These are phyloP conservation scores for Mycosphaerelloides madeirae DNA, from an alignment of 2,329 filamentous ascomycete genomes.

Conservation along the genomic window DNA sequence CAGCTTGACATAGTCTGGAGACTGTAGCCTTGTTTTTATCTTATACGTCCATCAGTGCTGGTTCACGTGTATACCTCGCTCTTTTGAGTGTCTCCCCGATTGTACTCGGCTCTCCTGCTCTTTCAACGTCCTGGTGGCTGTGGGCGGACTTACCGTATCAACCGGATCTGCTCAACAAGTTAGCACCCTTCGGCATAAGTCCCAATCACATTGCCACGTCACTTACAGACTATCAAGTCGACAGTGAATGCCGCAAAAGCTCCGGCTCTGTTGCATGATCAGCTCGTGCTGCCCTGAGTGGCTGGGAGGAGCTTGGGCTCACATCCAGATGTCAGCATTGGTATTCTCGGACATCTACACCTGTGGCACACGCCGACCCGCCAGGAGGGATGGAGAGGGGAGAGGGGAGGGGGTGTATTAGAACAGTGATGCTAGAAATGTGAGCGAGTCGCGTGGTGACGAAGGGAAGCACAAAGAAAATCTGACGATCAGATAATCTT, in stretches of 20 bases:
- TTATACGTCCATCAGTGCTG: slow-evolving; percentile 42
- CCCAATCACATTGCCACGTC: no score
- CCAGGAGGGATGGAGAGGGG: background rate
- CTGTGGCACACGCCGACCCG: background rate
- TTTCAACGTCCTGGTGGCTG: no score
- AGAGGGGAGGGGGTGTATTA: background rate
- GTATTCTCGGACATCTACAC: slow-evolving; percentile 9
- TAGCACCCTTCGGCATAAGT: no score
- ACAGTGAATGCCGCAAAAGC: slow-evolving; percentile 49
- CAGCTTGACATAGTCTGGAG: slow-evolving; percentile 64
- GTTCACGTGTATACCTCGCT: background rate
- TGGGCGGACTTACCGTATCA: no score
- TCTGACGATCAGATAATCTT: slow-evolving; percentile 3
- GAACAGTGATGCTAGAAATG: background rate
- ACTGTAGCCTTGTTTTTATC: slow-evolving; percentile 80
- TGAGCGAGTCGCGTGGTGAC: no score
- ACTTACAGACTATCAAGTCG: slow-evolving; percentile 65
- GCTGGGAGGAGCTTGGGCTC: background rate
- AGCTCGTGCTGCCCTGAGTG: background rate
- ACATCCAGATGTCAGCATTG: slow-evolving; percentile 12
- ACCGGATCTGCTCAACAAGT: no score
- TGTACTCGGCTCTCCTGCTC: no score
- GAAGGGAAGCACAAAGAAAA: no score
- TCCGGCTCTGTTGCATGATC: slow-evolving; percentile 3
- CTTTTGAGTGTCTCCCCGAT: no score